Evolutionary conservation across 148 eudicot species (phyloP), one percentile per base, ranked within the genome.

Genomic region (Rhododendron ferrugineum): DNA sequence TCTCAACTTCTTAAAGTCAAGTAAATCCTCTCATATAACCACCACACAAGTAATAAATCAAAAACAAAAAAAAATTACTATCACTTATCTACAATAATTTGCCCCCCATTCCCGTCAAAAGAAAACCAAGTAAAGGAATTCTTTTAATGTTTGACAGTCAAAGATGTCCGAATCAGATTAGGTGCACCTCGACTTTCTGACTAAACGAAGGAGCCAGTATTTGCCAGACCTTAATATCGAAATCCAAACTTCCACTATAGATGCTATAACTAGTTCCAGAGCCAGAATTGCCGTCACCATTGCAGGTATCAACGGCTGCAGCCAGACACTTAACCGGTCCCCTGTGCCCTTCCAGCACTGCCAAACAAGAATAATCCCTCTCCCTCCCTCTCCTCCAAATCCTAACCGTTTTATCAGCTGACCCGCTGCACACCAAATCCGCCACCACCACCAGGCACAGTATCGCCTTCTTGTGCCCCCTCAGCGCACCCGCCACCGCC

Each of bases 211-310:
- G 94, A 79, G 90, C 92, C 91, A 88, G 84, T 10, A 90, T 37
- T 78, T 88, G 83, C 98, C 98, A 94, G 11, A 93, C 87, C 82
- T 90, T 93, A 70, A 93, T 88, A 72, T 93, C 96, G 89, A 89
- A 88, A 89, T 94, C 98, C 89, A 95, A 88, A 66, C 98, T 88
- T 23, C 98, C 98, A 90, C 98, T 94, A 20, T 91, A 94, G 42
- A 95, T 88, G 50, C 89, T 68, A 82, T 84, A 95, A 84, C 87
- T 84, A 84, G 90, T 86, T 16, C 89, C 91, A 14, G 73, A 72
- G 47, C 16, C 60, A 86, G 88, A 83, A 74, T 32, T 56, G 40
- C 66, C 47, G 16, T 74, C 83, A 50, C 16, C 14, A 15, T 32
- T 58, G 26, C 74, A 37, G 60, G 84, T 28, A 79, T 93, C 95